Evolutionary conservation across 2,329 filamentous ascomycete species (phyloP).

Genomic region (Cladosporium sp.): DNA sequence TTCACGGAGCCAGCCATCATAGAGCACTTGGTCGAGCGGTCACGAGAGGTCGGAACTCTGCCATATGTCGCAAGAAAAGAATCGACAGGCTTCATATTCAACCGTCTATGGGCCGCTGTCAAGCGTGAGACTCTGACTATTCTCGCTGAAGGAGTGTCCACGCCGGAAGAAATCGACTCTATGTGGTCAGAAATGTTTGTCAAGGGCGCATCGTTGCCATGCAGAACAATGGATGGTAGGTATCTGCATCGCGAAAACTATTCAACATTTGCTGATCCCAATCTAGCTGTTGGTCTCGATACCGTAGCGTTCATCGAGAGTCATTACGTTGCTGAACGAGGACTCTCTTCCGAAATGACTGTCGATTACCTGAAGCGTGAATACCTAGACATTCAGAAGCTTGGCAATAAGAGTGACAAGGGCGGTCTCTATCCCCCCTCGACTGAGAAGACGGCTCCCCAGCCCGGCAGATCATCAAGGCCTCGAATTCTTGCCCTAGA

Average conservation of each 20-base stretch:
- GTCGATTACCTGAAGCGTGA: slow-evolving; percentile 44
- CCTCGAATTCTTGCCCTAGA: background rate
- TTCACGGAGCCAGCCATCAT: slow-evolving; percentile 42
- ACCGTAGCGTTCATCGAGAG: slow-evolving; percentile 52
- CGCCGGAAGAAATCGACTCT: slow-evolving; percentile 47
- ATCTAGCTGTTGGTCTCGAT: slow-evolving; percentile 44
- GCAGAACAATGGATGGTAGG: slow-evolving; percentile 4
- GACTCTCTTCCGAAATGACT: slow-evolving; percentile 33
- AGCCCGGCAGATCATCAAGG: background rate
- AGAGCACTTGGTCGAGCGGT: slow-evolving; percentile 41
- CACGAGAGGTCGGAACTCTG: slow-evolving; percentile 35
- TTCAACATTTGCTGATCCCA: background rate
- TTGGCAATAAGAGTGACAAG: slow-evolving; percentile 36
- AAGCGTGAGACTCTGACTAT: slow-evolving; percentile 51
- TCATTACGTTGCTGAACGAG: slow-evolving; percentile 50
- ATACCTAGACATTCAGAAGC: slow-evolving; percentile 41
- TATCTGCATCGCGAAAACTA: background rate
- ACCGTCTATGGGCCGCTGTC: slow-evolving; percentile 54
- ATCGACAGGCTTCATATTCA: slow-evolving; percentile 53
- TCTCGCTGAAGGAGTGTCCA: slow-evolving; percentile 47
- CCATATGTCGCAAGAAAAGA: slow-evolving; percentile 45
- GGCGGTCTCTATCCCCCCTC: slow-evolving; percentile 16
- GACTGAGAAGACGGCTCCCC: too few species aligned
- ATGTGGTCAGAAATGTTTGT: slow-evolving; percentile 40
- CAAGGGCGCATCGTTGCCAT: background rate